Conservation (phyloP, 306 rosid species). For the Ormosia semicastrata region DNA sequence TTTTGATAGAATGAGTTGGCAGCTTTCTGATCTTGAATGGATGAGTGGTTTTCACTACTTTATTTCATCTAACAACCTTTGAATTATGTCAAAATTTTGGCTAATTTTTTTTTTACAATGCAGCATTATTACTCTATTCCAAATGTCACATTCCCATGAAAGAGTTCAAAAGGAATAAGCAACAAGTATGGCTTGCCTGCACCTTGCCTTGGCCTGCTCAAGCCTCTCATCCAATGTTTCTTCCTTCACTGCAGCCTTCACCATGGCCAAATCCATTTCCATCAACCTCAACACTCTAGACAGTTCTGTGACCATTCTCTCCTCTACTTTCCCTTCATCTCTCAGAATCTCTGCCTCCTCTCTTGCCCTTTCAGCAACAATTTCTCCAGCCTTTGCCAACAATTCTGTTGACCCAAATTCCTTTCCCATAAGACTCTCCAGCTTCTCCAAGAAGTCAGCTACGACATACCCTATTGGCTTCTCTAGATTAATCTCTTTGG, state of each 20-base stretch:
- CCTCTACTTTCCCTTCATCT: constrained; percentile 90
- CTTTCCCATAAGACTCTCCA: constrained; percentile 70
- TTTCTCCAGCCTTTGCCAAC: constrained; percentile 74
- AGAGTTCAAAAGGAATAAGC: constrained; percentile 66
- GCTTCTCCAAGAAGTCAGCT: constrained; percentile 82
- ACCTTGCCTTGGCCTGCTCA: constrained; percentile 79
- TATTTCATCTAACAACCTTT: no score
- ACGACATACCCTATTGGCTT: constrained; percentile 75
- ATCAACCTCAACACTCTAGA: constrained; percentile 77
- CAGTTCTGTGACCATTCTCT: constrained; percentile 79
- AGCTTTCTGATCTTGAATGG: no score
- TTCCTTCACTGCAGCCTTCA: constrained; percentile 81
- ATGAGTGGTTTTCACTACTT: no score
- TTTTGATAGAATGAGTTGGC: no score
- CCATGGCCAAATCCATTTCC: constrained; percentile 96
- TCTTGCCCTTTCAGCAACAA: constrained; percentile 87
- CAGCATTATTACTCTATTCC: not conserved
- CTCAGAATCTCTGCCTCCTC: constrained; percentile 80
- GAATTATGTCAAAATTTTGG: no score
- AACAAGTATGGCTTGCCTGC: constrained; percentile 97
- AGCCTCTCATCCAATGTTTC: constrained; percentile 78
- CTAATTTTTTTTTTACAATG: no score
- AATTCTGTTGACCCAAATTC: constrained; percentile 76
- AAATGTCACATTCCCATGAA: constrained; percentile 8
- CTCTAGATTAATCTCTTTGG: constrained; percentile 68